Evolutionary conservation across 164 flowering plant genomes (phyloP).

Genomic region (Annona squamosa): DNA sequence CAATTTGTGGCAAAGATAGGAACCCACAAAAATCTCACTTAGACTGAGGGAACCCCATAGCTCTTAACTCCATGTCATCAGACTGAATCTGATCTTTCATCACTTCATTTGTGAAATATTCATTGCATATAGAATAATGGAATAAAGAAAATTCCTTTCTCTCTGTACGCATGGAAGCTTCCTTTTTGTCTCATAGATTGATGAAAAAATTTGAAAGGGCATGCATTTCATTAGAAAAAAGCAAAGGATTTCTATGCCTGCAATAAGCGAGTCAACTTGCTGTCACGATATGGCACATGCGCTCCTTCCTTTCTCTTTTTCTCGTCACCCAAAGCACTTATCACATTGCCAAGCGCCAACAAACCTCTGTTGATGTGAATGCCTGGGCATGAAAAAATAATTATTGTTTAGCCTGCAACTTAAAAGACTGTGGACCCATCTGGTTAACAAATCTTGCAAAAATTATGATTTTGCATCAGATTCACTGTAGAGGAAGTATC

Average conservation of each 20-base stretch:
- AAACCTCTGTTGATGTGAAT: slow-evolving; percentile 92
- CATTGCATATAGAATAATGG: no score
- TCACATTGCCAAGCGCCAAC: slow-evolving; percentile 95
- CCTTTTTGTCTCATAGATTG: no score
- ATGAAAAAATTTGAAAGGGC: no score
- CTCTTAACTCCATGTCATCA: no score
- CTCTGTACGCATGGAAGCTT: no score
- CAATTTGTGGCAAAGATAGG: no score
- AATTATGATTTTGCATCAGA: background rate
- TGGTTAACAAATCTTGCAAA: background rate
- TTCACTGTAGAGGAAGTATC: background rate
- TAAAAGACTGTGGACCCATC: background rate
- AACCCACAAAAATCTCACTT: no score
- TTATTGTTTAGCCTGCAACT: background rate
- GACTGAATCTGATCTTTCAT: no score
- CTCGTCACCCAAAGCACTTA: slow-evolving; percentile 99
- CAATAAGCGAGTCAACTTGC: slow-evolving; percentile 90
- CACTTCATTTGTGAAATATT: no score
- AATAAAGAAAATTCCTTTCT: no score
- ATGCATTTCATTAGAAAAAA: no score
- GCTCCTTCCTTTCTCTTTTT: slow-evolving; percentile 95
- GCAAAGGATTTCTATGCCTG: slow-evolving; percentile 47
- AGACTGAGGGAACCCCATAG: no score
- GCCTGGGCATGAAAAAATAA: slow-evolving; percentile 30
- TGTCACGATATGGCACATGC: slow-evolving; percentile 95